These are phyloP conservation scores for Sarcomyxa edulis DNA, from an alignment of 768 basidiomycete genomes.

Conservation along the genomic window DNA sequence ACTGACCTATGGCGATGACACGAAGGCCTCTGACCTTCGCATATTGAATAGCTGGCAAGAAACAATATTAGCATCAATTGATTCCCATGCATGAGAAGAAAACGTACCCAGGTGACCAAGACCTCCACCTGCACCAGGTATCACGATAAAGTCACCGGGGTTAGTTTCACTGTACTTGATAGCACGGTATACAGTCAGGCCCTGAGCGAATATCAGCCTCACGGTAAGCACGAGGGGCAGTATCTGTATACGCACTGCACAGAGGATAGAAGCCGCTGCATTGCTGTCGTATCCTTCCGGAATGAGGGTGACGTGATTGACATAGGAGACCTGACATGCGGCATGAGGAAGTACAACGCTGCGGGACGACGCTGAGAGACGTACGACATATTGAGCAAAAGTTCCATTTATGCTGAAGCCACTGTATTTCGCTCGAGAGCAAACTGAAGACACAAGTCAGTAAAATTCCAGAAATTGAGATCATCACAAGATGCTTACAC, in stretches of 20 bases:
- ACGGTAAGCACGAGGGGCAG: background rate
- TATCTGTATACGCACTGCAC: constrained; percentile 47
- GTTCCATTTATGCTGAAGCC: constrained; percentile 79
- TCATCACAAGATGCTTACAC: constrained; percentile 31
- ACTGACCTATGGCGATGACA: constrained; percentile 64
- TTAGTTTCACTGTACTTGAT: constrained; percentile 64
- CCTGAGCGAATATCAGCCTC: constrained; percentile 29
- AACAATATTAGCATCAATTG: background rate
- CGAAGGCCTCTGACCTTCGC: constrained; percentile 72
- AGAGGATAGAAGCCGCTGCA: constrained; percentile 71
- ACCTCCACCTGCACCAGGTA: constrained; percentile 78
- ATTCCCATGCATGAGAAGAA: background rate
- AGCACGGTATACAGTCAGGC: constrained; percentile 83
- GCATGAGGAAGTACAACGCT: background rate
- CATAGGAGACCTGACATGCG: constrained; percentile 42
- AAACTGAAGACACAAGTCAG: constrained; percentile 35
- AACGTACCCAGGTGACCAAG: constrained; percentile 70
- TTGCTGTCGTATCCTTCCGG: constrained; percentile 63
- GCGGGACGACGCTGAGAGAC: constrained; percentile 9
- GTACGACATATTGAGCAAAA: constrained; percentile 62
- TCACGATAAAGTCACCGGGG: constrained; percentile 70
- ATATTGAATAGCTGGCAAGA: constrained; percentile 66
- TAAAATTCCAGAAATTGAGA: background rate
- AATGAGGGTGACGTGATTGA: constrained; percentile 73
- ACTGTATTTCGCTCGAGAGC: constrained; percentile 49